Conservation (phyloP, 2,329 filamentous ascomycete genomes). For the Trichoderma guizhouense region DNA sequence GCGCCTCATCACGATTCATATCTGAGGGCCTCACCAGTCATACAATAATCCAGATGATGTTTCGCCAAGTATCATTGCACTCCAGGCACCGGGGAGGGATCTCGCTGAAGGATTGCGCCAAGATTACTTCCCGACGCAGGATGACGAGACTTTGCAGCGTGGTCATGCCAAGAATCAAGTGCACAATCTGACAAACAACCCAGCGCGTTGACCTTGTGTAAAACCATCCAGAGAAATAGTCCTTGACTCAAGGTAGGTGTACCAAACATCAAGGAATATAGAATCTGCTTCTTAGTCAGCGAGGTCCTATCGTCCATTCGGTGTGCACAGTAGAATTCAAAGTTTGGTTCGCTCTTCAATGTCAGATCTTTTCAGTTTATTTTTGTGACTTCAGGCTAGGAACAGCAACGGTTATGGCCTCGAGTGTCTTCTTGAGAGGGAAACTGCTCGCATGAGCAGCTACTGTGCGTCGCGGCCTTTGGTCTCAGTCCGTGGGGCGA, state of each 20-base stretch:
- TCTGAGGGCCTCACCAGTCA: slow-evolving; percentile 4
- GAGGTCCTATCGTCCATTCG: not conserved
- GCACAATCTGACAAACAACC: not conserved
- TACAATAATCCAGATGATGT: not conserved
- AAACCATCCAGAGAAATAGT: not conserved
- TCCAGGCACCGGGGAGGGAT: not conserved
- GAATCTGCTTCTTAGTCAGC: slow-evolving; percentile 3
- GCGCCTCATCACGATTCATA: slow-evolving; percentile 9
- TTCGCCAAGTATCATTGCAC: not conserved
- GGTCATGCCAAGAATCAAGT: not conserved
- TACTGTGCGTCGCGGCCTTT: slow-evolving; percentile 59
- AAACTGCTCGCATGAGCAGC: not conserved
- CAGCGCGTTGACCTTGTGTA: not conserved
- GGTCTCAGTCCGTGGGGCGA: slow-evolving; percentile 46
- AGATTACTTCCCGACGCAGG: not conserved
- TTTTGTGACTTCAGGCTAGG: slow-evolving; percentile 47
- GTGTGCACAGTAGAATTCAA: not conserved
- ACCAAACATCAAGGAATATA: not conserved
- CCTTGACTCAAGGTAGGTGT: not conserved
- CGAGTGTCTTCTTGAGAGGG: slow-evolving; percentile 19
- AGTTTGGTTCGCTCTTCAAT: slow-evolving; percentile 12
- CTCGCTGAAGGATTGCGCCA: not conserved
- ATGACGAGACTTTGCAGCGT: not conserved
- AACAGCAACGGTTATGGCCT: slow-evolving; percentile 49
- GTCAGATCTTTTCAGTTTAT: slow-evolving; percentile 78